These are phyloP conservation scores for Aureobasidium subglaciale DNA, from an alignment of 2,329 filamentous ascomycete species.

Conservation along the genomic window DNA sequence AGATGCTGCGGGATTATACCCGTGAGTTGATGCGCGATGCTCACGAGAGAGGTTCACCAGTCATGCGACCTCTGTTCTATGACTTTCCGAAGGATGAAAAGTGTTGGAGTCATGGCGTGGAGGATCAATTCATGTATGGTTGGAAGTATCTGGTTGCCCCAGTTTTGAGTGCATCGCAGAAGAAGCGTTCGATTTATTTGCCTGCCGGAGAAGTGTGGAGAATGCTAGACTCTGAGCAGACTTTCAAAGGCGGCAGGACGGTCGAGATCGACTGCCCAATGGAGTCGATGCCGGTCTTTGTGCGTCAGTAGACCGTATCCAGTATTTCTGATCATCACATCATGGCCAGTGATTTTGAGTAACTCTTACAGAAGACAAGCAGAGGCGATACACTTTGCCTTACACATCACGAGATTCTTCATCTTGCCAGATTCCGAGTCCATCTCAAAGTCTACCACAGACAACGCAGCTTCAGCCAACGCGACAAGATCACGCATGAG, in stretches of 20 bases:
- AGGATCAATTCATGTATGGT: constrained; percentile 59
- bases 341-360: too few species aligned
- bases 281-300: constrained; percentile 43
- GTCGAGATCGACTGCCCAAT: constrained; percentile 40
- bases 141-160: constrained; percentile 52
- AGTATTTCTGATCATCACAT: too few species aligned
- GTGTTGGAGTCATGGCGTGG: constrained; percentile 54
- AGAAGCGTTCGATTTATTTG: constrained; percentile 45
- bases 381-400: background rate
- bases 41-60: constrained; percentile 51
- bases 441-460: background rate
- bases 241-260: constrained; percentile 33
- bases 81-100: constrained; percentile 51
- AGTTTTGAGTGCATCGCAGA: constrained; percentile 44
- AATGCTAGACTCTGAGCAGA: constrained; percentile 29
- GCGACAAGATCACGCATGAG: background rate
- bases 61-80: constrained; percentile 58
- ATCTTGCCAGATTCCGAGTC: background rate
- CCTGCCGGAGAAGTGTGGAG: constrained; percentile 43
- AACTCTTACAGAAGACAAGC: background rate
- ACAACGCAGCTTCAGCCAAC: background rate
- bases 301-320: constrained; percentile 18
- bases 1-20: constrained; percentile 52
- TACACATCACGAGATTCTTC: background rate
- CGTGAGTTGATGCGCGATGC: constrained; percentile 53